Base-by-base conservation (phyloP, 2,329 filamentous ascomycete genomes). In the Colletotrichum sp. region DNA sequence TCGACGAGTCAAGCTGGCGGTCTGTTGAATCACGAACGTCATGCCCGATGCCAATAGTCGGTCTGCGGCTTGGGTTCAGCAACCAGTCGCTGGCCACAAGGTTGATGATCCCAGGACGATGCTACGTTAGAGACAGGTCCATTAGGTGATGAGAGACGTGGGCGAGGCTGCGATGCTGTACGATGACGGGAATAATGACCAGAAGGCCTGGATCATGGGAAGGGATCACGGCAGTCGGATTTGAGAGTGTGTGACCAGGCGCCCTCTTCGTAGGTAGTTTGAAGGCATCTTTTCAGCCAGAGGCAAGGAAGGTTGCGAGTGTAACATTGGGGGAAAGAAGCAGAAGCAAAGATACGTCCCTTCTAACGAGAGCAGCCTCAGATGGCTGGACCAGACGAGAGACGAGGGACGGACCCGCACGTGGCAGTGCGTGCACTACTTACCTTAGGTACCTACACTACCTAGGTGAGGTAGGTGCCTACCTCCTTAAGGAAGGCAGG, bases 331-430 rank as follows among this genome's bases (percentile, higher is more conserved):
- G 26, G 26, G 9, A n/a, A 62, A 13, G 59, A 30, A 30, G 59
- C n/a, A 30, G 30, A 30, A 21, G 28, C 18, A 62, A 34, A 62
- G 28, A 34, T 34, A 59, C 44, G 34, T 75, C 26, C 72, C 60
- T 57, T 74, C n/a, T n/a, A 15, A 71, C 34, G 32, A 18, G 24
- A 62, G 44, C 10, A 72, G 73, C 73, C 34, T 72, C 73, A 72
- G 73, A 70, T 72, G 69, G 28, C 39, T 59, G 36, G 24, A 60
- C 34, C 24, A 49, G 66, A 74, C 26, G 44, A 71, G 59, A 15
- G 59, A 74, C 66, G 49, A 71, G 49, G 32, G 63, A 72, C 32
- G 44, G 73, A 68, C 73, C 69, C 70, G 57, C 73, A 76, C 73
- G 73, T 76, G 73, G 73, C 69, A 34, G 69, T 76, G 73, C 64